Evolutionary conservation across 2,329 filamentous ascomycete species (phyloP).

Genomic region (Microascus cirrosus): DNA sequence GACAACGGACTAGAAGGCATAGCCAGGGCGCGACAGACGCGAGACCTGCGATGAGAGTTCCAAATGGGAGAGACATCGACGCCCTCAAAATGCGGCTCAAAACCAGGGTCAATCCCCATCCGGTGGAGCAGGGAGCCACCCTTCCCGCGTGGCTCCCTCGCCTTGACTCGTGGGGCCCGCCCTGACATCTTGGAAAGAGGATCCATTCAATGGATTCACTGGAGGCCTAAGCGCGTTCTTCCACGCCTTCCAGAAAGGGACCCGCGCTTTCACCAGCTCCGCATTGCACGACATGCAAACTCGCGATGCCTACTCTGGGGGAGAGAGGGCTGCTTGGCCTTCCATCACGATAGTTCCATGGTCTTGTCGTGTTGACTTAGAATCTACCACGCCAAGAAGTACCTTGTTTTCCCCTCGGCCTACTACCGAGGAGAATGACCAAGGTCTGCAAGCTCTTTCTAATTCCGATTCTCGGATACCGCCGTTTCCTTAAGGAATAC

Average conservation of each 20-base stretch:
- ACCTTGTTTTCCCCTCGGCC: neutral
- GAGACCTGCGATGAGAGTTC: neutral
- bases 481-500: neutral
- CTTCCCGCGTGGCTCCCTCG: conserved; percentile 3
- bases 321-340: neutral
- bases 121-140: conserved; percentile 2
- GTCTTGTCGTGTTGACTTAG: neutral
- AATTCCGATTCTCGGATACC: neutral
- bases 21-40: neutral
- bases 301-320: neutral
- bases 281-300: neutral
- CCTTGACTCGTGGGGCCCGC: neutral
- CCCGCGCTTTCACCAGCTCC: neutral
- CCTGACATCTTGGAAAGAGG: neutral
- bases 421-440: neutral
- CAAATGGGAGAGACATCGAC: neutral
- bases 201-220: neutral
- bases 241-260: neutral
- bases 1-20: no score
- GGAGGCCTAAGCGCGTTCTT: neutral
- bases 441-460: neutral
- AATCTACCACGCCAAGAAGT: neutral
- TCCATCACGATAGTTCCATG: neutral
- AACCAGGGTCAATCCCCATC: conserved; percentile 1
- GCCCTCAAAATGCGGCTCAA: neutral